Evolutionary conservation across 1,284 basidiomycete genomes (phyloP).

Genomic region (Moesziomyces parantarcticus): DNA sequence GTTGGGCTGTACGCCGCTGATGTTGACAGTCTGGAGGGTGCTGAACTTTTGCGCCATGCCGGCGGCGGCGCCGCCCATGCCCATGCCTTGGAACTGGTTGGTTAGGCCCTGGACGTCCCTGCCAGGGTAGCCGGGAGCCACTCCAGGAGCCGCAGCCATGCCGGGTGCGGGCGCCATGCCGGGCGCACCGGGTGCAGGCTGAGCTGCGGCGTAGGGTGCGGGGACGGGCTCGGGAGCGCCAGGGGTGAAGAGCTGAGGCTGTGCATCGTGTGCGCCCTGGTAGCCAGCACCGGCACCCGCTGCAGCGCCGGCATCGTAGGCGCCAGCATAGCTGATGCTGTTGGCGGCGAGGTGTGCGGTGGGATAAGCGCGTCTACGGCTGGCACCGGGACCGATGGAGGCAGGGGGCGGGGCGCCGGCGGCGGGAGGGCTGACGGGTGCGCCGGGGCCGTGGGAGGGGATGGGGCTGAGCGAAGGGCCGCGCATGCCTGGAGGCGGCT

Average conservation of each 20-base stretch:
- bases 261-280: slow-evolving; percentile 33
- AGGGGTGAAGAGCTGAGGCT: slow-evolving; percentile 51
- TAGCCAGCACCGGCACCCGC: slow-evolving; percentile 68
- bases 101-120: slow-evolving; percentile 75
- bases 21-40: slow-evolving; percentile 59
- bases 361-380: slow-evolving; percentile 69
- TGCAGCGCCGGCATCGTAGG: slow-evolving; percentile 68
- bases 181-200: slow-evolving; percentile 40
- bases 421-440: slow-evolving; percentile 48
- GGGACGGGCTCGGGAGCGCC: slow-evolving; percentile 46
- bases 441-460: slow-evolving; percentile 39
- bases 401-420: slow-evolving; percentile 65
- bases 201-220: slow-evolving; percentile 30
- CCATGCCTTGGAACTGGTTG: slow-evolving; percentile 89
- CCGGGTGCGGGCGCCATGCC: slow-evolving; percentile 21
- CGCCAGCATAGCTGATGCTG: slow-evolving; percentile 68
- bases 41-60: slow-evolving; percentile 41
- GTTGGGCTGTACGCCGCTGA: slow-evolving; percentile 73
- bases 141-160: slow-evolving; percentile 18
- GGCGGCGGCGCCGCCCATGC: slow-evolving; percentile 72
- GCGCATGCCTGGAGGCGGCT: slow-evolving; percentile 53
- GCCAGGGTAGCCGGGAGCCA: slow-evolving; percentile 33
- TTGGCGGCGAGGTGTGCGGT: slow-evolving; percentile 68
- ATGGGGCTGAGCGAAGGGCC: slow-evolving; percentile 45
- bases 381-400: slow-evolving; percentile 67